Base-by-base conservation (phyloP, 1,139 yeast genomes). In the Saccharomycopsis phalli region DNA sequence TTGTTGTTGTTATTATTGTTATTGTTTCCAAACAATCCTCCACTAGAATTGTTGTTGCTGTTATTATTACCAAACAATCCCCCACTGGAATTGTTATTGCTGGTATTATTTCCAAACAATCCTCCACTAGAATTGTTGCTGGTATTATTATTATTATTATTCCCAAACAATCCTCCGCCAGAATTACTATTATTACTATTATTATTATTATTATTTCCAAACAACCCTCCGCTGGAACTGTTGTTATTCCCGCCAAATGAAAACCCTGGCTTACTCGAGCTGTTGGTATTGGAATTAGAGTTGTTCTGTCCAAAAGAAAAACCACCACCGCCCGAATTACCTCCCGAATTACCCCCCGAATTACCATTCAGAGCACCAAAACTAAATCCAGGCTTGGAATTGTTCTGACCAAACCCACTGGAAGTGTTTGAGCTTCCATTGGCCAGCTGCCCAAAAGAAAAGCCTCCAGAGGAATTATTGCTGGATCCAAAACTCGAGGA, bases 21-120 rank as follows among this genome's bases (percentile, higher is more conserved):
- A 45, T 46, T 51, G 38, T 41, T 45, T 17, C 67, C 66, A 53
- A 62, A 62, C 19, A 58, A 45, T 10, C 63, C 45, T 6, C 45
- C 45, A 10, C 36, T 25, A 19, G 40, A 11, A 16, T 10, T 13
- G 16, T 29, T 38, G 28, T 16, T 19, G 26, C 21, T 34, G 17
- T 13, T 37, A 23, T 10, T 40, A 36, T 38, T 45, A 13, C 47
- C 38, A 30, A 37, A 42, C 19, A 46, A 36, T 8, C 44, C 44
- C 13, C 41, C 38, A 6, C 26, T 14, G n/a, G 30, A 27, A 16
- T 16, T 10, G n/a, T 6, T 33, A 28, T 33, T 37, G 32, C 26
- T 34, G 13, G 25, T 36, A 30, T 11, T 28, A 19, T 30, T 41
- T 17, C 57, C 57, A 51, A 54, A 54, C 20, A 53, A 40, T 1